A percentile compares a stretch with the other conserved stretches of the same genome.
Evolutionary conservation across 495 filamentous ascomycete genomes (phyloP).

Genomic region (Copromyces sp.): DNA sequence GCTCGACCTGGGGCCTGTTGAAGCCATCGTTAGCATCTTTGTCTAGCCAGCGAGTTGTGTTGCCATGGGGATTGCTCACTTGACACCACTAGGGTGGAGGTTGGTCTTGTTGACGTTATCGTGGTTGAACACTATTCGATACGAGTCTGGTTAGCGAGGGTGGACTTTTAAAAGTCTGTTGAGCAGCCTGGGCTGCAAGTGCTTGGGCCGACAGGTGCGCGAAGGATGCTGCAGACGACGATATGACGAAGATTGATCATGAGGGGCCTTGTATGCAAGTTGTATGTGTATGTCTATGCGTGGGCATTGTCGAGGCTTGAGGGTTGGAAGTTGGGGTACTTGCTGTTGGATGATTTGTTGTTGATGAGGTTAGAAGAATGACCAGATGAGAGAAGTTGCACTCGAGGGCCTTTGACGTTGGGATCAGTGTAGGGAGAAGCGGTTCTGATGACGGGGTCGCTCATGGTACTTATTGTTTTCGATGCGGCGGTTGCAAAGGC

Average conservation of each 20-base stretch:
- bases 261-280: neutral
- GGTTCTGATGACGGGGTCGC: constrained; percentile 37
- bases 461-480: constrained; percentile 37
- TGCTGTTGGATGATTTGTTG: constrained; percentile 28
- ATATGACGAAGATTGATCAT: neutral
- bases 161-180: constrained; percentile 26
- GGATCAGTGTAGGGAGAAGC: constrained; percentile 42
- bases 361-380: constrained; percentile 7
- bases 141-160: neutral
- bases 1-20: constrained; percentile 65
- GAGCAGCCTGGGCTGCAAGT: constrained; percentile 23
- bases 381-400: constrained; percentile 29
- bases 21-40: constrained; percentile 5
- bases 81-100: constrained; percentile 81
- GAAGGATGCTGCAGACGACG: neutral
- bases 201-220: neutral
- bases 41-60: constrained; percentile 7
- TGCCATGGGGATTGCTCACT: constrained; percentile 48
- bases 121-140: constrained; percentile 48
- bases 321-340: constrained; percentile 10
- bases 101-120: constrained; percentile 79
- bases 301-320: neutral
- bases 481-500: constrained; percentile 1
- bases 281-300: neutral
- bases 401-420: constrained; percentile 35